phyloP scores from a whole-genome alignment of 768 basidiomycete species.

The Tricholoma bakamatsutake region DNA sequence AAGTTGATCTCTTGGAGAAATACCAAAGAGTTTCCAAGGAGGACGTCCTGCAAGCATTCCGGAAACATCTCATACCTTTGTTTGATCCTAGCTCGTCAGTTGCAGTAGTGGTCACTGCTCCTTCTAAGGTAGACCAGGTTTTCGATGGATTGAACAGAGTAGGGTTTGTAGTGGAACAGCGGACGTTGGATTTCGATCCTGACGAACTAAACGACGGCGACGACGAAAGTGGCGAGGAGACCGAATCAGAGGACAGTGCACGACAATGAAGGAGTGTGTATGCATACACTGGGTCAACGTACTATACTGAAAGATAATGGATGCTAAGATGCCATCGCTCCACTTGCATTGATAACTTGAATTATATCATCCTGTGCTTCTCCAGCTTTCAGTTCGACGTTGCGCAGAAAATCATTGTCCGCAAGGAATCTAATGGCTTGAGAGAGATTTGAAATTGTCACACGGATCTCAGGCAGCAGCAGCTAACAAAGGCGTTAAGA shows the following conservation, averaged over 20 bases:
- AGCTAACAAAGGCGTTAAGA: constrained; percentile 39
- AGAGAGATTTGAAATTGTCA: constrained; percentile 87
- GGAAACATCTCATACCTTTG: constrained; percentile 76
- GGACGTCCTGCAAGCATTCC: constrained; percentile 65
- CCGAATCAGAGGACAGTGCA: constrained; percentile 15
- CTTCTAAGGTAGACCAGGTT: constrained; percentile 72
- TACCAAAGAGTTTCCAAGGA: constrained; percentile 76
- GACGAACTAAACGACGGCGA: constrained; percentile 39
- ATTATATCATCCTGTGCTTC: constrained; percentile 63
- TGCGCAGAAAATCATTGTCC: constrained; percentile 79
- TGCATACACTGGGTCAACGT: background rate
- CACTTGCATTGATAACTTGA: constrained; percentile 39
- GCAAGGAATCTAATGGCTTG: constrained; percentile 90
- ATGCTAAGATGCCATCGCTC: background rate
- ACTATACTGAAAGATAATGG: constrained; percentile 4
- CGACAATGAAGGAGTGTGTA: background rate
- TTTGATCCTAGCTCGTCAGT: constrained; percentile 75
- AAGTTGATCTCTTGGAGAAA: constrained; percentile 70
- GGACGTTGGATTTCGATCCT: constrained; percentile 56
- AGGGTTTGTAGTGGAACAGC: constrained; percentile 80
- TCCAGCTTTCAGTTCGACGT: constrained; percentile 78
- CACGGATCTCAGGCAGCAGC: constrained; percentile 77
- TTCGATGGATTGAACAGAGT: constrained; percentile 49
- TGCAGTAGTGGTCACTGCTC: constrained; percentile 77
- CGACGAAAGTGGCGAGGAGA: constrained; percentile 27